Base-by-base conservation (phyloP, 2,329 filamentous ascomycete species). In the Diaporthe aspalathi region DNA sequence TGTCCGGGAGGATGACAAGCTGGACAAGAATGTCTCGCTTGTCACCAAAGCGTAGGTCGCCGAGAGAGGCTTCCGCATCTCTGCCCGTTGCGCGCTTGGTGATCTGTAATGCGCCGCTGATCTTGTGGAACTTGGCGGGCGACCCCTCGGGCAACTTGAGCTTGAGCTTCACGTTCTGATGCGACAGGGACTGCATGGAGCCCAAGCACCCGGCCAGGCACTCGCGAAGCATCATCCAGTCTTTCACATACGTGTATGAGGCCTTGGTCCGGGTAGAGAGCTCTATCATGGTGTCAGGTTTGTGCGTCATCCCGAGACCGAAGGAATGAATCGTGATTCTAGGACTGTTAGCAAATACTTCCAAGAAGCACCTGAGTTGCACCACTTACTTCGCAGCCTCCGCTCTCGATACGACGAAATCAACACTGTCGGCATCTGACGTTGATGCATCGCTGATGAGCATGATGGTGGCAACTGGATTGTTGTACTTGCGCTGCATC, bases 181-280 rank as follows among this genome's bases (percentile, higher is more conserved):
- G 96, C n/a, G 96, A 98, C 35, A 94, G 92, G 2, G 94, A 94
- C 81, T 99, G 96, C 79, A 98, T 88, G 17, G 94, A 91, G 57
- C 96, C 96, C 35, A 99, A 85, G 78, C 95, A 98, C 53, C 96
- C 96, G 29, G 95, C 96, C 54, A 98, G 88, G 80, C 96, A 98
- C 81, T 99, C 96, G 35, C 96, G 92, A 45, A 99, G 88, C 95
- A 98, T 99, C 95, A 98, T 98, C 96, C 96, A 99, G 81, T 99
- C 96, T 83, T 98, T 99, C 76, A 99, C 95, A 78, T 98, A 99
- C 1, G 94, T 97, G 79, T 98, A 99, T 1, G 94, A 97, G 5
- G 95, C 96, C 83, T 98, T 99, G 4, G 96, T 99, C 73, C 94
- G 89, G 8, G 93, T 96, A 0, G 96, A 98, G 16, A 99, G 85